Base-by-base conservation (phyloP, 257 asterid species). In the Fraxinus americana region DNA sequence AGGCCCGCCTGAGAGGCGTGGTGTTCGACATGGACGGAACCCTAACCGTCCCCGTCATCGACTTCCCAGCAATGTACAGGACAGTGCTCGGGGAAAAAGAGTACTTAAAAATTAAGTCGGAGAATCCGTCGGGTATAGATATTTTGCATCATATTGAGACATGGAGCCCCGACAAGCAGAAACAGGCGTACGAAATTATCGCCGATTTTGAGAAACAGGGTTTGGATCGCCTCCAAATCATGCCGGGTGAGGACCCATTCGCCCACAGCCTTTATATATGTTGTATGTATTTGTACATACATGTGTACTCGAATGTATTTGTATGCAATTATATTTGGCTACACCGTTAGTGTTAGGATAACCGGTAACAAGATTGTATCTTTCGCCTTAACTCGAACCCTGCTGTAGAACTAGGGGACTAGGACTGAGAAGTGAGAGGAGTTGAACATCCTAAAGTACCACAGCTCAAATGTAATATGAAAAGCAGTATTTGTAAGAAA, bases 21-120 rank as follows among this genome's bases (percentile, higher is more conserved):
- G 97, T 93, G 73, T 95, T 95, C 88, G 99, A 95, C 88, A 95
- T 95, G 98, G 99, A 95, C 80, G 98, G 99, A 73, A 95, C 99
- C 75, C 83, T 95, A 43, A 95, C 99, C 19, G 93, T 95, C 8
- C 99, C 99, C 78, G 98, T 85, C 70, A 95, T 95, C 74, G 94
- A 95, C 71, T 95, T 95, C 82, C 93, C 72, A 75, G 94, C 94
- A 17, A 95, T 93, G 99, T 93, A 95, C 87, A 93, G 74, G 41
- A 92, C 96, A 23, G 98, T 95, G 67, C 88, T 95, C 14, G 98
- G 99, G 16, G 94, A 95, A 72, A 86, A 90, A 21, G 97, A 83
- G 77, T 95, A 93, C 48, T 13, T 81, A 9, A 82, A 75, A 4
- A 65, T 89, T 4, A 90, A 83, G 83, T 74, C 85, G 25, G 78